phyloP scores from a whole-genome alignment of 768 basidiomycete species.

The Mycena belliarum region DNA sequence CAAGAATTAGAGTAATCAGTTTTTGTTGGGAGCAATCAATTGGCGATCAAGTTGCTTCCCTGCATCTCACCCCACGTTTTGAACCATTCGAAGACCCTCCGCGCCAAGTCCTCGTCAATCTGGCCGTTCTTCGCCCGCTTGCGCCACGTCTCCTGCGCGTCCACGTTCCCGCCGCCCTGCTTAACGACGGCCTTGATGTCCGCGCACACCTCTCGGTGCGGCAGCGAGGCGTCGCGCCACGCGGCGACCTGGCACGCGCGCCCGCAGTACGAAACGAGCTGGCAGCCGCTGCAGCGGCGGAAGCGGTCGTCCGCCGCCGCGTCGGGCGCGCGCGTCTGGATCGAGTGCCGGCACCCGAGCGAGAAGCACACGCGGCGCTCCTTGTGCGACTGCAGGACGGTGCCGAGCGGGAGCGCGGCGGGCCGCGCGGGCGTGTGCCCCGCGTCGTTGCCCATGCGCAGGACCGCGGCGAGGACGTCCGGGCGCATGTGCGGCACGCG shows the following conservation, averaged over 20 bases:
- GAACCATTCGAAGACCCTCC: conserved; percentile 1
- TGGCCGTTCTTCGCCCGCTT: background rate
- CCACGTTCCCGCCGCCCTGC: background rate
- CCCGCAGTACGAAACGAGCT: conserved; percentile 3
- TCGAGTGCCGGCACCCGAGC: conserved; percentile 2
- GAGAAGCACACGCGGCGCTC: conserved; percentile 6
- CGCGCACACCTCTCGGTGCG: background rate
- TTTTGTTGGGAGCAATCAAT: background rate
- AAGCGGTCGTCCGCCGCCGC: background rate
- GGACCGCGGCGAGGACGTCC: background rate
- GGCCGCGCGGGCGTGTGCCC: background rate
- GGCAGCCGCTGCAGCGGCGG: conserved; percentile 5
- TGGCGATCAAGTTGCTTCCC: background rate
- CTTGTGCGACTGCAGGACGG: background rate
- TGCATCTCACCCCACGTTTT: background rate
- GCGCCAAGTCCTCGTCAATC: background rate
- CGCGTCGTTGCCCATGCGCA: background rate
- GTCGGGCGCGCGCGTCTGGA: background rate
- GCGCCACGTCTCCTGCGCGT: background rate
- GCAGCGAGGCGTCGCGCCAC: background rate
- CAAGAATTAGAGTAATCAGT: no score
- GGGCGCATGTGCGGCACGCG: conserved; percentile 1
- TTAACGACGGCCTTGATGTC: background rate
- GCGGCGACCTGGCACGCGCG: background rate
- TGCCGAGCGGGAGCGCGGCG: background rate